Percentiles rank a stretch among this genome's conserved stretches.
Evolutionary conservation across 2,329 filamentous ascomycete species (phyloP).

Genomic region (Fonsecaea multimorphosa): DNA sequence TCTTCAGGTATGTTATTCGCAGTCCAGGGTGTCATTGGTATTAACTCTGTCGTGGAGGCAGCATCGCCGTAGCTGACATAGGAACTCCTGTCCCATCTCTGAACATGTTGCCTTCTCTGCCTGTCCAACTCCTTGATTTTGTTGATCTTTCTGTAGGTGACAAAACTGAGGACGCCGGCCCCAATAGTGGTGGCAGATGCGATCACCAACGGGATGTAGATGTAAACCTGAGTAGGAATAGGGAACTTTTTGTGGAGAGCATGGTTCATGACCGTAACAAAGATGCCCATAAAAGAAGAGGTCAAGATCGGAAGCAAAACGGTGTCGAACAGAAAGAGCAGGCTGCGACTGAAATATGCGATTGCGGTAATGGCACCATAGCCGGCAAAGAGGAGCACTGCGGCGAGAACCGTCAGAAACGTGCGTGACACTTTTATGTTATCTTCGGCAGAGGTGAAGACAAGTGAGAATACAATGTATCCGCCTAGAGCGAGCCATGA

Average conservation of each 20-base stretch:
- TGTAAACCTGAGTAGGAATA: slow-evolving; percentile 27
- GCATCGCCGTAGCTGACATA: slow-evolving; percentile 31
- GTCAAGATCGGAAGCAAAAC: slow-evolving; percentile 37
- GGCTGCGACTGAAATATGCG: slow-evolving; percentile 35
- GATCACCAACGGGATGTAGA: slow-evolving; percentile 36
- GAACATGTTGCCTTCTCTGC: slow-evolving; percentile 31
- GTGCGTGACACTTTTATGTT: slow-evolving; percentile 30
- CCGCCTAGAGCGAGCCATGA: slow-evolving; percentile 38
- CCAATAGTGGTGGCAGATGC: slow-evolving; percentile 33
- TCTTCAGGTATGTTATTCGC: slow-evolving; percentile 41
- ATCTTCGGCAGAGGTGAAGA: slow-evolving; percentile 31
- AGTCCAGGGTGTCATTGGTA: slow-evolving; percentile 24
- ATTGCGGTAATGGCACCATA: slow-evolving; percentile 29
- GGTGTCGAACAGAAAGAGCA: slow-evolving; percentile 36
- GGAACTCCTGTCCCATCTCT: slow-evolving; percentile 24
- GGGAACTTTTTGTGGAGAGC: slow-evolving; percentile 32
- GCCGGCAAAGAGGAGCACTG: slow-evolving; percentile 30
- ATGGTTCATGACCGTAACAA: slow-evolving; percentile 36
- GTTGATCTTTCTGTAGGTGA: slow-evolving; percentile 32
- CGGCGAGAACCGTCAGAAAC: slow-evolving; percentile 30
- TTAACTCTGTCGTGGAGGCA: slow-evolving; percentile 30
- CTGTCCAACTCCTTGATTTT: slow-evolving; percentile 35
- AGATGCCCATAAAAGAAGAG: slow-evolving; percentile 36
- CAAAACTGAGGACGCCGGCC: slow-evolving; percentile 27
- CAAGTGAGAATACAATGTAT: slow-evolving; percentile 38